phyloP scores from a whole-genome alignment of 179 eudicot species.

The Heliamphora pulchella region DNA sequence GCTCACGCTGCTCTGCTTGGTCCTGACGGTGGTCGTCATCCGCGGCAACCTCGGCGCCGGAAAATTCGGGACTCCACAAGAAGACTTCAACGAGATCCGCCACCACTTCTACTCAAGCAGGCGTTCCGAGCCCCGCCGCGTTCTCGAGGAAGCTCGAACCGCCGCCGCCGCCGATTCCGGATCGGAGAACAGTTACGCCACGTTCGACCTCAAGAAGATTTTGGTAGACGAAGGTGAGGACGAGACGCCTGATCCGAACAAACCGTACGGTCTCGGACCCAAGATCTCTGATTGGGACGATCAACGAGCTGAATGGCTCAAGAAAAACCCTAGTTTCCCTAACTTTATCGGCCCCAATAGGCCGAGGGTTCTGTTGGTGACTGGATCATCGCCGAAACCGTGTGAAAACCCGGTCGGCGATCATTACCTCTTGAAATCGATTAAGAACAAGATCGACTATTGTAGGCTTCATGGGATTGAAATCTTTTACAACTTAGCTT shows the following conservation, averaged over 20 bases:
- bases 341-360: conserved; percentile 29
- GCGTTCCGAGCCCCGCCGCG: conserved; percentile 23
- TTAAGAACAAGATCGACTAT: conserved; percentile 63
- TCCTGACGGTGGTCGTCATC: conserved; percentile 46
- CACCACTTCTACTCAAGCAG: conserved; percentile 17
- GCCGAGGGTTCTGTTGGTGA: conserved; percentile 46
- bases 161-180: conserved; percentile 15
- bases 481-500: conserved; percentile 52
- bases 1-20: conserved; percentile 42
- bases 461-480: conserved; percentile 63
- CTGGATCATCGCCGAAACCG: conserved; percentile 61
- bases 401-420: conserved; percentile 66
- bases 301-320: conserved; percentile 40
- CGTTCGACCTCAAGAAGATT: conserved; percentile 24
- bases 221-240: conserved; percentile 26
- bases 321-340: conserved; percentile 43
- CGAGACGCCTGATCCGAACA: conserved; percentile 32
- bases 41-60: conserved; percentile 51
- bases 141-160: conserved; percentile 22
- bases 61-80: conserved; percentile 21
- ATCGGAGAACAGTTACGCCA: conserved; percentile 29
- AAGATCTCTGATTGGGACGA: conserved; percentile 48
- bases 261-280: conserved; percentile 48
- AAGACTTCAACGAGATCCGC: conserved; percentile 23
- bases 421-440: conserved; percentile 50